Conservation (phyloP, 495 filamentous ascomycete species). For the Aspergillus taichungensis region DNA sequence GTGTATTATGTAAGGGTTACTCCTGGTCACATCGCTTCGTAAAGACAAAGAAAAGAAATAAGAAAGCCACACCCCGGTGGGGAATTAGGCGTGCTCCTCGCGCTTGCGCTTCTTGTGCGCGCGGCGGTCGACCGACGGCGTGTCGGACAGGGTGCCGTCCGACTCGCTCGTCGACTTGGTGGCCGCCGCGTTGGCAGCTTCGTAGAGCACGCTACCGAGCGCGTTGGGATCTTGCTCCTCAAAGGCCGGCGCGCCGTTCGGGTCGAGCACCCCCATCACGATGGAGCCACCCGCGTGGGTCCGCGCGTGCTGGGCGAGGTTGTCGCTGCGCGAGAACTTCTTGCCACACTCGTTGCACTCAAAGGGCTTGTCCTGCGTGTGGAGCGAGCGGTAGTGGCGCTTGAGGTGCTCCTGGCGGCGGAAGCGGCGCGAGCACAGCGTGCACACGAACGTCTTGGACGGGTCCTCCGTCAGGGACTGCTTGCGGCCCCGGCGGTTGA, state of each 20-base stretch:
- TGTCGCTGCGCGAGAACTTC: conserved; percentile 98
- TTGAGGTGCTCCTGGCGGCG: conserved; percentile 98
- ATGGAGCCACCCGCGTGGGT: conserved; percentile 89
- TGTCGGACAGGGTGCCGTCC: conserved; percentile 37
- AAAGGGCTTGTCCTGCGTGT: conserved; percentile 98
- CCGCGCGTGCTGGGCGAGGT: conserved; percentile 89
- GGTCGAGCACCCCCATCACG: conserved; percentile 76
- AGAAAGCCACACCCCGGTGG: conserved; percentile 2
- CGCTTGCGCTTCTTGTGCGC: conserved; percentile 74
- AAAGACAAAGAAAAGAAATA: conserved; percentile 14
- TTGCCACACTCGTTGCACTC: conserved; percentile 96
- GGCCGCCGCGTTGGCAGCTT: conserved; percentile 59
- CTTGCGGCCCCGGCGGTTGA: conserved; percentile 93
- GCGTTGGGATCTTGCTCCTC: conserved; percentile 52
- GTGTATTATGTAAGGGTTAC: conserved; percentile 22
- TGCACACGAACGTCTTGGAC: conserved; percentile 96
- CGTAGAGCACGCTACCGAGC: conserved; percentile 67
- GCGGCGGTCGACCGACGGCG: conserved; percentile 36
- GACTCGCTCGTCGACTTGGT: conserved; percentile 48
- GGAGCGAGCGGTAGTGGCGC: conserved; percentile 96
- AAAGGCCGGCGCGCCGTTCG: conserved; percentile 41
- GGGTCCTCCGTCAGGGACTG: conserved; percentile 97
- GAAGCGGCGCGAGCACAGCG: conserved; percentile 92
- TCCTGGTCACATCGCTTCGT: conserved; percentile 41
- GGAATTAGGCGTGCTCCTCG: conserved; percentile 32